Evolutionary conservation across 371 early-diverging fungal genomes (phyloP).

Genomic region (Thermomucor indicae-seudaticae): DNA sequence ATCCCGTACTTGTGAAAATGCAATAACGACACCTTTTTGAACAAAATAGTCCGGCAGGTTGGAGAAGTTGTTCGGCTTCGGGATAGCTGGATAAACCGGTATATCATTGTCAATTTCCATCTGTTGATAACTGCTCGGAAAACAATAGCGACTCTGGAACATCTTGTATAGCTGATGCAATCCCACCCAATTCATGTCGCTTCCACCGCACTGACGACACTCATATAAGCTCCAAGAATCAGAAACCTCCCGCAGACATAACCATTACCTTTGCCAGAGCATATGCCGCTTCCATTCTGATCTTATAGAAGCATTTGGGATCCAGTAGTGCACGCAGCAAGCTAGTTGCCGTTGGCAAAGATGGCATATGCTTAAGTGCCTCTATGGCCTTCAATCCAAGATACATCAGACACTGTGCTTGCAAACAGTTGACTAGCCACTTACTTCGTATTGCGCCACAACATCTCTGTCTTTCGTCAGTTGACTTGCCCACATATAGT

Average conservation of each 20-base stretch:
- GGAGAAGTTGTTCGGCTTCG: slow-evolving; percentile 85
- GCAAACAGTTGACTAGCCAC: neutral
- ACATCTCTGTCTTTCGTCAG: slow-evolving; percentile 94
- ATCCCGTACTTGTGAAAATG: slow-evolving; percentile 71
- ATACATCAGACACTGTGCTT: neutral
- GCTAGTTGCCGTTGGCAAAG: slow-evolving; percentile 68
- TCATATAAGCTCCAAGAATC: neutral
- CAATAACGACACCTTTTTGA: slow-evolving; percentile 77
- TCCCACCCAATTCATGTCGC: slow-evolving; percentile 62
- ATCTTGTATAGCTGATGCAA: slow-evolving; percentile 73
- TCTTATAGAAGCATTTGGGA: slow-evolving; percentile 83
- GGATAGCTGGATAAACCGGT: slow-evolving; percentile 55
- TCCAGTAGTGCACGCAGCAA: slow-evolving; percentile 79
- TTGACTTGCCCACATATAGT: slow-evolving; percentile 97
- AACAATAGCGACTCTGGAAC: slow-evolving; percentile 75
- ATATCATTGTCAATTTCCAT: slow-evolving; percentile 33
- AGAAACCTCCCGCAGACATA: neutral
- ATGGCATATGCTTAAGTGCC: slow-evolving; percentile 63
- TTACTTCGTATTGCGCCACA: slow-evolving; percentile 88
- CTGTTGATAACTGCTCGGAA: slow-evolving; percentile 20
- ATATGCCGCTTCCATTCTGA: slow-evolving; percentile 88
- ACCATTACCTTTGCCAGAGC: slow-evolving; percentile 64
- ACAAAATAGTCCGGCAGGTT: slow-evolving; percentile 85
- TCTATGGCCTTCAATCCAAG: slow-evolving; percentile 51
- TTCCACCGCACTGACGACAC: slow-evolving; percentile 5